phyloP scores from a whole-genome alignment of 2,329 filamentous ascomycete species.

The Colletotrichum sidae region DNA sequence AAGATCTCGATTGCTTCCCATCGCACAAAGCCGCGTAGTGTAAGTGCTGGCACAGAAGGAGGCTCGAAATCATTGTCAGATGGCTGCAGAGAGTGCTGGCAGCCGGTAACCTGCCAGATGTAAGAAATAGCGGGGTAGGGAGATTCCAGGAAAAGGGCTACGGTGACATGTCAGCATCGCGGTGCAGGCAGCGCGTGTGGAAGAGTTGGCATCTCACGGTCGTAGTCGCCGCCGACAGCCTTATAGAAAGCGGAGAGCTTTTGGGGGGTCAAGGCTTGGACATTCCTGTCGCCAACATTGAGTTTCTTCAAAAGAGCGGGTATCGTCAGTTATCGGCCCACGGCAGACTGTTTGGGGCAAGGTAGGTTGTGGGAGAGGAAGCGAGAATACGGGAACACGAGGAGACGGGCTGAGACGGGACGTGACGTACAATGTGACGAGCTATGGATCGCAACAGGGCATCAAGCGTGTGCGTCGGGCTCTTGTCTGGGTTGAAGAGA shows the following conservation, averaged over 20 bases:
- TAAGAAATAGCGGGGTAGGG: constrained; percentile 83
- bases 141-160: constrained; percentile 81
- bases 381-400: background rate
- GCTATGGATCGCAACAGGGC: constrained; percentile 77
- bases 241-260: constrained; percentile 85
- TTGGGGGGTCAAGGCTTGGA: constrained; percentile 67
- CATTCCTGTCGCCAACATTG: constrained; percentile 68
- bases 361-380: constrained; percentile 3
- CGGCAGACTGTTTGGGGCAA: constrained; percentile 22
- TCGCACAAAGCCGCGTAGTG: constrained; percentile 85
- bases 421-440: constrained; percentile 73
- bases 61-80: constrained; percentile 74
- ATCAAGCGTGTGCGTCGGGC: constrained; percentile 74
- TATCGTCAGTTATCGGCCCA: constrained; percentile 28
- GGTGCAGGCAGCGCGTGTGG: background rate
- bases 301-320: constrained; percentile 57
- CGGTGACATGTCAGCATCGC: constrained; percentile 35
- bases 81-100: constrained; percentile 87
- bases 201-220: constrained; percentile 58
- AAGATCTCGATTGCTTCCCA: constrained; percentile 95
- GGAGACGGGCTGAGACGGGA: background rate
- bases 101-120: constrained; percentile 92
- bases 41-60: constrained; percentile 85
- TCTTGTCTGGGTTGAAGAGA: constrained; percentile 76
- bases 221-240: constrained; percentile 79